Conservation (phyloP, 768 basidiomycete species). For the Pleurotus cornucopiae region DNA sequence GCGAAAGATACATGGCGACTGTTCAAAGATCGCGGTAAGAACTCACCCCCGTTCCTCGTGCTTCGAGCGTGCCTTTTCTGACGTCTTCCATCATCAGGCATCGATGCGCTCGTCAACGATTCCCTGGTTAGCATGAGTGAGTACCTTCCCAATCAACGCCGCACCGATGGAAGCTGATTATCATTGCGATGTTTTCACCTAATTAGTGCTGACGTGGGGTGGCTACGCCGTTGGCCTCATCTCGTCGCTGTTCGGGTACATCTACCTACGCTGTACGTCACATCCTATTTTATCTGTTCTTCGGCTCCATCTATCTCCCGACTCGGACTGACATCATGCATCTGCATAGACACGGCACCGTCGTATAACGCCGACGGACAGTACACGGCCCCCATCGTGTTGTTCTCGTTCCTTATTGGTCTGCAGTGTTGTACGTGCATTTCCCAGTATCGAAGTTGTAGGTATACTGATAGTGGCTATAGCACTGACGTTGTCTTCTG, state of each 20-base stretch:
- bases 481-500: constrained; percentile 68
- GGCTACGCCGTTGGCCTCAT: constrained; percentile 73
- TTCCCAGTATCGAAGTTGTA: background rate
- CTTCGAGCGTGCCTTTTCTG: constrained; percentile 15
- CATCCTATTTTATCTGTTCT: too few relatives aligned
- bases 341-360: constrained; percentile 53
- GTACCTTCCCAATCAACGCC: constrained; percentile 16
- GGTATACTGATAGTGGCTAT: constrained; percentile 4
- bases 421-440: constrained; percentile 57
- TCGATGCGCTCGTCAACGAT: constrained; percentile 82
- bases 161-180: background rate
- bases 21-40: constrained; percentile 63
- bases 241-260: constrained; percentile 58
- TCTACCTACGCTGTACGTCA: background rate
- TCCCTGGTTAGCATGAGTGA: constrained; percentile 75
- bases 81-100: constrained; percentile 30
- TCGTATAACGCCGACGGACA: constrained; percentile 70
- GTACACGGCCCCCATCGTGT: constrained; percentile 71
- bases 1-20: constrained; percentile 83
- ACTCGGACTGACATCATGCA: constrained; percentile 19
- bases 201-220: constrained; percentile 70
- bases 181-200: background rate
- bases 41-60: background rate
- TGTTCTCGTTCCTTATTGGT: constrained; percentile 82
- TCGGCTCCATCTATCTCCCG: too few relatives aligned